These are phyloP conservation scores for Pestalotiopsis sp. DNA, from an alignment of 2,329 filamentous ascomycete genomes.

Conservation along the genomic window DNA sequence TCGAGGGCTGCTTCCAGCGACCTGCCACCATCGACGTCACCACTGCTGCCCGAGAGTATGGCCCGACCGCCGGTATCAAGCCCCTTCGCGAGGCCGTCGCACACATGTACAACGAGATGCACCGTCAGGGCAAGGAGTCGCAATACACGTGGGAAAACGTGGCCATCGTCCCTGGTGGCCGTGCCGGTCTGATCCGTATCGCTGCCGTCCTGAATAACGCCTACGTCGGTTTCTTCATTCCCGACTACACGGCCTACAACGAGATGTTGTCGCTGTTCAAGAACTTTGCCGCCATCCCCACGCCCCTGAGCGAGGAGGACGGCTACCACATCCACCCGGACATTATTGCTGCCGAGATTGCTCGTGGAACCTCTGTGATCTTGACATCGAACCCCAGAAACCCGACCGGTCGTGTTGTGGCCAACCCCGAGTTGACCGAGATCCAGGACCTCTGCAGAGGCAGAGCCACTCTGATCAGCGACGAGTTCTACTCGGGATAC, in stretches of 20 bases:
- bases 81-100: conserved; percentile 87
- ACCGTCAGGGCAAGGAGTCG: conserved; percentile 82
- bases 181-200: conserved; percentile 91
- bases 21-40: conserved; percentile 79
- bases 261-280: conserved; percentile 96
- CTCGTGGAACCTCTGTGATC: conserved; percentile 83
- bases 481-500: conserved; percentile 96
- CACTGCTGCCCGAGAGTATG: conserved; percentile 83
- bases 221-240: conserved; percentile 91
- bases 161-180: conserved; percentile 90
- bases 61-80: conserved; percentile 92
- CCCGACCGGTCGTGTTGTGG: conserved; percentile 86
- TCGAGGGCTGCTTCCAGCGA: conserved; percentile 83
- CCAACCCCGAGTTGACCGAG: conserved; percentile 81
- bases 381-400: conserved; percentile 95
- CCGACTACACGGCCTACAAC: conserved; percentile 95
- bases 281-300: conserved; percentile 88
- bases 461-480: conserved; percentile 87
- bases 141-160: conserved; percentile 98
- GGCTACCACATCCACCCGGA: conserved; percentile 92
- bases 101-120: conserved; percentile 89
- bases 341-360: conserved; percentile 90
- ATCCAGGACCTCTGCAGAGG: conserved; percentile 94
- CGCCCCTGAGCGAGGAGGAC: conserved; percentile 81
- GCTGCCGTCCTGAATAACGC: conserved; percentile 91